Conservation (phyloP, 108 stramenopile species). For the Mediolabrus comicus region DNA sequence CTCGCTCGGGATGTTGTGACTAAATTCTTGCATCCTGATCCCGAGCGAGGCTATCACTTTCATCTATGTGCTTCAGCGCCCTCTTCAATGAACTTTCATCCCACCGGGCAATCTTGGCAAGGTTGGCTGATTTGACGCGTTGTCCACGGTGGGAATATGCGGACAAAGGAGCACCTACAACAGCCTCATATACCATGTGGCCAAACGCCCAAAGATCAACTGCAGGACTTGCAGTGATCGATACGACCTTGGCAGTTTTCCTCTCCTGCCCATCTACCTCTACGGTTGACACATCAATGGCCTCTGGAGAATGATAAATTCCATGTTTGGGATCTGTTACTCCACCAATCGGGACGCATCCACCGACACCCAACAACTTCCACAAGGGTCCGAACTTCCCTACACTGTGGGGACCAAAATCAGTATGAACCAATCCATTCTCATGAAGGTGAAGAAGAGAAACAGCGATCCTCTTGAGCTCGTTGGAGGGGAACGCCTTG, state of each 20-base stretch:
- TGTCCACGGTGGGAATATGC: conserved; percentile 50
- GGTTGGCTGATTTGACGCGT: conserved; percentile 46
- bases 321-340: conserved; percentile 80
- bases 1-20: too few relatives aligned
- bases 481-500: conserved; percentile 76
- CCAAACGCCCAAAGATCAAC: conserved; percentile 51
- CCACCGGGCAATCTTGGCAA: conserved; percentile 48
- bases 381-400: conserved; percentile 87
- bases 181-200: conserved; percentile 42
- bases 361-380: conserved; percentile 87
- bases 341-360: conserved; percentile 68
- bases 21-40: too few relatives aligned
- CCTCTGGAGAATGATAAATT: conserved; percentile 87
- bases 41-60: conserved; percentile 35
- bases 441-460: conserved; percentile 87
- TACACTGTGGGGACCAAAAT: conserved; percentile 90
- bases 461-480: conserved; percentile 82
- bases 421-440: conserved; percentile 84
- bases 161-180: conserved; percentile 40
- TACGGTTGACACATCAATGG: conserved; percentile 66
- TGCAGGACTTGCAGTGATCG: conserved; percentile 27
- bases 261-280: conserved; percentile 33
- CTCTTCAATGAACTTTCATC: conserved; percentile 25
- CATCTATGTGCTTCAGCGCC: conserved; percentile 38
- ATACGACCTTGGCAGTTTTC: conserved; percentile 40